Evolutionary conservation across 2,329 filamentous ascomycete species (phyloP), one percentile per base, ranked within the genome.

Genomic region (Blastomyces gilchristii): DNA sequence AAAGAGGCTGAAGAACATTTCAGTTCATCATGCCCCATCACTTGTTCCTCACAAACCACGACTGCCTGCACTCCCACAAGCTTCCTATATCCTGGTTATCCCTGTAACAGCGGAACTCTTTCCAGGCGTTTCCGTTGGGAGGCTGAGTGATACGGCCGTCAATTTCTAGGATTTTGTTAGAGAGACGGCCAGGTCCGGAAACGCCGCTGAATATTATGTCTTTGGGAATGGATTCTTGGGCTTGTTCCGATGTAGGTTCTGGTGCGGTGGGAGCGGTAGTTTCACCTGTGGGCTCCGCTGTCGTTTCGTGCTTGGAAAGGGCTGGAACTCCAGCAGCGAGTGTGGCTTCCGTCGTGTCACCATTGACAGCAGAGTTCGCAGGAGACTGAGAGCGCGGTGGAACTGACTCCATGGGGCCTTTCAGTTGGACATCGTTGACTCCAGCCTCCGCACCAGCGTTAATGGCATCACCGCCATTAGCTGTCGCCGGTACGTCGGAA

Each of bases 51-150:
- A 71, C 18, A 65, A 69, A 78, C 76, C 75, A 77, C 58, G 69
- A 70, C 62, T 78, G 74, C 53, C 77, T 70, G 54, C 79, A 69
- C 50, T 79, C 77, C 70, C 74, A 79, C 28, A 79, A 70, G 61
- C 71, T 77, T 3, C 77, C 77, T 68, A 79, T 77, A 53, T 79
- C 77, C 67, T 79, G 77, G 49, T 79, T 78, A 45, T 78, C 71
- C 56, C 77, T 71, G 54, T 73, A 75, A 60, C 74, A 77, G 9
- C 77, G 76, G 28, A 79, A 69, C 45, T 74, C 71, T 63, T 78
- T 79, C 77, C 77, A 79, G 9, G 76, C 69, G 69, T 78, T 79
- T 0, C 71, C 69, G 50, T 70, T 70, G 5, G 71, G 71, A 4
- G 69, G 65, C 4, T 71, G 64, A 5, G 62, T 68, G 25, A 73